Conservation (phyloP, 2,329 filamentous ascomycete genomes). For the Penicillium aurantiogriseum region DNA sequence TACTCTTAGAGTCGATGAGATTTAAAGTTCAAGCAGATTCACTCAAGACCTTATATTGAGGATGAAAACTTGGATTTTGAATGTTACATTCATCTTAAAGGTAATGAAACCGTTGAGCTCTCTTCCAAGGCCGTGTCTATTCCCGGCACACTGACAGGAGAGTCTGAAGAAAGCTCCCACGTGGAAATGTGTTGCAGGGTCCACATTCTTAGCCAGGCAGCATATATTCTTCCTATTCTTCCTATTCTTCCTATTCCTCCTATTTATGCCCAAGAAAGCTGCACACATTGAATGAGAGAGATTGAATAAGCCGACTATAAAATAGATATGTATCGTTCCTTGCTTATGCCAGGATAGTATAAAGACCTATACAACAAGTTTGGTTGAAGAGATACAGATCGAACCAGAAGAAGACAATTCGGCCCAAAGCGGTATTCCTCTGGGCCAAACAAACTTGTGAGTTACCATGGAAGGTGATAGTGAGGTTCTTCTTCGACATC, state of each 20-base stretch:
- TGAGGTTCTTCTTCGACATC: conserved; percentile 1
- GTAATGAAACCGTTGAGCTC: conserved; percentile 9
- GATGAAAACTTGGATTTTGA: not conserved
- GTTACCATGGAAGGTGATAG: not conserved
- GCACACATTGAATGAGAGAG: not conserved
- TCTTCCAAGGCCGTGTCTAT: conserved; percentile 8
- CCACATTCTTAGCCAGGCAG: not conserved
- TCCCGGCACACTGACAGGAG: conserved; percentile 3
- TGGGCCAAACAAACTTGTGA: not conserved
- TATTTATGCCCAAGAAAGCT: not conserved
- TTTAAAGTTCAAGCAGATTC: not conserved
- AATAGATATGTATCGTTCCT: not conserved
- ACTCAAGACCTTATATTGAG: not conserved
- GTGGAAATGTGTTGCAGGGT: conserved; percentile 1
- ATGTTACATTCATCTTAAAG: conserved; percentile 15
- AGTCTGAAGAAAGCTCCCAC: not conserved
- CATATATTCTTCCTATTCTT: not conserved
- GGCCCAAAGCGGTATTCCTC: not conserved
- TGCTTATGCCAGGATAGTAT: not conserved
- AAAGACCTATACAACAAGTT: not conserved
- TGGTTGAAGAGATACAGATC: not conserved
- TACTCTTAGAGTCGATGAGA: not conserved
- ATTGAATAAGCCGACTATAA: not conserved
- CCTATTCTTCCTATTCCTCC: not conserved
- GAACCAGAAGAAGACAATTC: not conserved